Conservation (phyloP, 2,329 filamentous ascomycete species). For the Colletotrichum sp. region DNA sequence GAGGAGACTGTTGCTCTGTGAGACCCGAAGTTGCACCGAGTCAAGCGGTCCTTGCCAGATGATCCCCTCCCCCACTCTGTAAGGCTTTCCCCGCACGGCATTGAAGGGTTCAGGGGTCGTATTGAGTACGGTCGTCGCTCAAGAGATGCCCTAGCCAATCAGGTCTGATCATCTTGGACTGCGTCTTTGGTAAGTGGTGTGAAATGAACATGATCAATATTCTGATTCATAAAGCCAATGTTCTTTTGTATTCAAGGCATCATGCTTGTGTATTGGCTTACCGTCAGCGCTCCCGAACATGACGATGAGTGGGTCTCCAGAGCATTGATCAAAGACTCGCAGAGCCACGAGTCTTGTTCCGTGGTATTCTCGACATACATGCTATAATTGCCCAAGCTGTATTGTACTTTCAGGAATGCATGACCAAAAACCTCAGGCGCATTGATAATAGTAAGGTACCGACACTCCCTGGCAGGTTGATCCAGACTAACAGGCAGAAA, state of each 20-base stretch:
- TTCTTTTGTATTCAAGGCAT: background rate
- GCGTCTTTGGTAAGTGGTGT: background rate
- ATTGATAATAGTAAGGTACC: background rate
- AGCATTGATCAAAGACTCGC: background rate
- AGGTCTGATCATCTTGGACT: background rate
- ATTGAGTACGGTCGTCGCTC: background rate
- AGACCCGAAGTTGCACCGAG: background rate
- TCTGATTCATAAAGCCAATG: background rate
- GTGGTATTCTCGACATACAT: background rate
- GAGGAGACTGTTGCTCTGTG: background rate
- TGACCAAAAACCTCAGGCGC: background rate
- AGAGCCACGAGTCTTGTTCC: background rate
- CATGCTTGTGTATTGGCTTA: accelerated
- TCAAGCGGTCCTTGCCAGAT: background rate
- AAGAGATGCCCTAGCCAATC: background rate
- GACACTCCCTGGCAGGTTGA: background rate
- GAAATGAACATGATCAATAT: background rate
- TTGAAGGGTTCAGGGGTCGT: background rate
- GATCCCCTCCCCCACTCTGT: background rate
- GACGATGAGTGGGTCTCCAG: background rate
- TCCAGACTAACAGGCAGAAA: background rate
- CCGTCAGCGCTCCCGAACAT: background rate
- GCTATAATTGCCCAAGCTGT: background rate
- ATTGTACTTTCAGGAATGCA: accelerated
- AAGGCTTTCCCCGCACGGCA: background rate